These are phyloP conservation scores for Limnomonas spitsbergensis DNA, from an alignment of 139 green algal species.

Conservation along the genomic window DNA sequence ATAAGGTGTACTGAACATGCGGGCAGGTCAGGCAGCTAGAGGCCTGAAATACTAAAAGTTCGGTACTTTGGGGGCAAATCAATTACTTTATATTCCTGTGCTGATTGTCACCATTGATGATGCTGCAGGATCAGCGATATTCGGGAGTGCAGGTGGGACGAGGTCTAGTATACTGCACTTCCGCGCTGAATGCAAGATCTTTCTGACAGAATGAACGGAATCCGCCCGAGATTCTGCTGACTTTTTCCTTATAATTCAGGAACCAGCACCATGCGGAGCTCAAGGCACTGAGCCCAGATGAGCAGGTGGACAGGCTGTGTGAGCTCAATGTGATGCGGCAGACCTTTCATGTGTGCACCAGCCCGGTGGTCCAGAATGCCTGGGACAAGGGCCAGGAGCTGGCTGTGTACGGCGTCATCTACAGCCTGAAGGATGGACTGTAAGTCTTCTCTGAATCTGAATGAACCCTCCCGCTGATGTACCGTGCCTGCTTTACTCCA, in stretches of 20 bases:
- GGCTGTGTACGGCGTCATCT: slow-evolving; percentile 69
- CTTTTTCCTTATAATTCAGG: no score
- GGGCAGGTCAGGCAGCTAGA: no score
- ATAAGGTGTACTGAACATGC: no score
- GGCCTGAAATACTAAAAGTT: no score
- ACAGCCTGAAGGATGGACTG: slow-evolving; percentile 54
- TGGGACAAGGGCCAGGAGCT: slow-evolving; percentile 72
- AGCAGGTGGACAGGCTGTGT: slow-evolving; percentile 50
- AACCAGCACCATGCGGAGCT: slow-evolving; percentile 82
- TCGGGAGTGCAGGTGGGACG: slow-evolving; percentile 33
- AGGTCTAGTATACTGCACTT: no score
- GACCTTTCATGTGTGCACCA: slow-evolving; percentile 75
- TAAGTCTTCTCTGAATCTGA: not conserved
- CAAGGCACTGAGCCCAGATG: slow-evolving; percentile 45
- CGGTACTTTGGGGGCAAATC: no score
- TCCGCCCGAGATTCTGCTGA: no score
- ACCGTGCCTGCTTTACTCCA: not conserved
- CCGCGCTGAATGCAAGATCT: no score
- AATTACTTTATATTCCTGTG: no score
- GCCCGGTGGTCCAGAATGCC: slow-evolving; percentile 65
- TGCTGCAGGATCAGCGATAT: slow-evolving; percentile 41
- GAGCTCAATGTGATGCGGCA: slow-evolving; percentile 67
- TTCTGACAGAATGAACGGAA: no score
- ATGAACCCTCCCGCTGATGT: not conserved
- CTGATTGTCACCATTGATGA: no score